Evolutionary conservation across 768 basidiomycete species (phyloP).

Genomic region (Lactarius hengduanensis): DNA sequence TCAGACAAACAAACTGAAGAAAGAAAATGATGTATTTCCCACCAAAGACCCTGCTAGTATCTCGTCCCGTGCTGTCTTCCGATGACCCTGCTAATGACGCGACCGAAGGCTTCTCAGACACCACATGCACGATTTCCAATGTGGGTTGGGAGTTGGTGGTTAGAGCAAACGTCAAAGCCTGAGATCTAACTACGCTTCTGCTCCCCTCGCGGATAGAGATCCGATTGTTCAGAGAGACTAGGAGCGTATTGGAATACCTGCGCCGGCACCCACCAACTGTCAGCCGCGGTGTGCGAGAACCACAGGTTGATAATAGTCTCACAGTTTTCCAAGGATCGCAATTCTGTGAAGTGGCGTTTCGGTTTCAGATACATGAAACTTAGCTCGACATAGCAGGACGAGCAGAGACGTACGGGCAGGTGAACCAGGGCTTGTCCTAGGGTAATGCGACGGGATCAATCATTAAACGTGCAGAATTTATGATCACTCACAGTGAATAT

Average conservation of each 20-base stretch:
- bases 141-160: neutral
- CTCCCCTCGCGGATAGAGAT: slow-evolving; percentile 7
- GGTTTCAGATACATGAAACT: neutral
- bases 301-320: too few relatives aligned
- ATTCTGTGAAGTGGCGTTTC: neutral
- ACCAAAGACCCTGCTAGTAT: too few relatives aligned
- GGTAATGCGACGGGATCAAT: neutral
- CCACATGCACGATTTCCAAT: neutral
- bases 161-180: neutral
- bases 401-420: slow-evolving; percentile 10
- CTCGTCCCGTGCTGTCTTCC: too few relatives aligned
- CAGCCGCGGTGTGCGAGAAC: too few relatives aligned
- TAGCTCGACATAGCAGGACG: too few relatives aligned
- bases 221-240: slow-evolving; percentile 21
- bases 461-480: neutral
- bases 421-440: too few relatives aligned
- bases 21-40: neutral
- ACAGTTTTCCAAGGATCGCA: slow-evolving; percentile 17
- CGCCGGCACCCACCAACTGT: too few relatives aligned
- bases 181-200: neutral
- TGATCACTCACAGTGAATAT: slow-evolving; percentile 9
- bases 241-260: slow-evolving; percentile 16
- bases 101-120: neutral
- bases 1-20: neutral
- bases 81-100: too few relatives aligned